These are phyloP conservation scores for Phlebiopsis flavidoalba DNA, from an alignment of 768 basidiomycete genomes.

Conservation along the genomic window DNA sequence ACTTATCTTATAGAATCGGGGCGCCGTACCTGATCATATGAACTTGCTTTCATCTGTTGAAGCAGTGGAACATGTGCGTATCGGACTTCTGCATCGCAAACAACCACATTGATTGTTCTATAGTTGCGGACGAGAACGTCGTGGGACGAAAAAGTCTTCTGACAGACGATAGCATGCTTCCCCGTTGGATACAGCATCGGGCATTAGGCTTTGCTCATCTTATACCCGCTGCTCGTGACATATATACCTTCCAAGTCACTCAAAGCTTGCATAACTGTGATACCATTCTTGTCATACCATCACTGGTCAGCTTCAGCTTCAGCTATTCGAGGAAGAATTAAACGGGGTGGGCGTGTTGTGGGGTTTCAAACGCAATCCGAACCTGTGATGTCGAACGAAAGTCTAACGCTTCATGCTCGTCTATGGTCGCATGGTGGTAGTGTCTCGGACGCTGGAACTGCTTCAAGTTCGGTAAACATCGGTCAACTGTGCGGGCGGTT, in stretches of 20 bases:
- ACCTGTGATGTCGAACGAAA: neutral
- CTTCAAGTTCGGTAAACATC: neutral
- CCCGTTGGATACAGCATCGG: conserved; percentile 36
- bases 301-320: neutral
- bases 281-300: neutral
- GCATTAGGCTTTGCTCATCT: conserved; percentile 5
- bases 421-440: neutral
- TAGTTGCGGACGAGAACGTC: conserved; percentile 49
- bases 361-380: neutral
- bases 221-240: conserved; percentile 3
- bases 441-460: neutral
- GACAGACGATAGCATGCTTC: conserved; percentile 26
- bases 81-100: neutral
- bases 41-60: conserved; percentile 58
- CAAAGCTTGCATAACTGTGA: neutral
- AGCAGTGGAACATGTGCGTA: conserved; percentile 54
- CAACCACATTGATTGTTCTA: conserved; percentile 8
- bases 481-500: too few relatives aligned
- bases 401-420: neutral
- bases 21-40: conserved; percentile 67
- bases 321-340: neutral
- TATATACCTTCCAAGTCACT: neutral
- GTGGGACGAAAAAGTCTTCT: conserved; percentile 47
- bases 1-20: conserved; percentile 31
- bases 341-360: neutral